A percentile compares a stretch with the other conserved stretches of the same genome.
Evolutionary conservation across 768 basidiomycete species (phyloP).

Genomic region (Strobilomyces dryophilus): DNA sequence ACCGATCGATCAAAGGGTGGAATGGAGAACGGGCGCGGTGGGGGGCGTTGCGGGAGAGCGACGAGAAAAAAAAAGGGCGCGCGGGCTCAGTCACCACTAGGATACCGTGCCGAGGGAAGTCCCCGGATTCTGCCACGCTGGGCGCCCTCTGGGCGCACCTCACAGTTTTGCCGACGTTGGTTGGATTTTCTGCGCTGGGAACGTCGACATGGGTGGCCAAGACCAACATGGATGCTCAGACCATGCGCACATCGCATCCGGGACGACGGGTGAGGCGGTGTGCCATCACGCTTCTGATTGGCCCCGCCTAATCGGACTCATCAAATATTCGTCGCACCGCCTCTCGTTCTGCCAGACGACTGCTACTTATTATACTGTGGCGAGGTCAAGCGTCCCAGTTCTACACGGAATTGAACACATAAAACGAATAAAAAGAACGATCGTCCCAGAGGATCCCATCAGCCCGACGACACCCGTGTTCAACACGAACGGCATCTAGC

Average conservation of each 20-base stretch:
- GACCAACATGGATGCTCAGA: neutral
- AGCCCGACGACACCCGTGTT: slow-evolving; percentile 1
- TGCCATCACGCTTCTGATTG: slow-evolving; percentile 24
- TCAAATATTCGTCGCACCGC: too few relatives aligned
- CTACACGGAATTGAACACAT: neutral
- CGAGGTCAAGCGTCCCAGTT: neutral
- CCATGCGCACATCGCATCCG: slow-evolving; percentile 17
- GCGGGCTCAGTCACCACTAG: slow-evolving; percentile 13
- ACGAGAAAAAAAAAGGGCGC: slow-evolving; percentile 7
- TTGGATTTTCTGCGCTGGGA: neutral
- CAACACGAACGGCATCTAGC: slow-evolving; percentile 14
- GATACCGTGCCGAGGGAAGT: slow-evolving; percentile 30
- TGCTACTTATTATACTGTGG: too few relatives aligned
- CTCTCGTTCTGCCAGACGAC: too few relatives aligned
- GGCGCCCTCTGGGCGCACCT: slow-evolving; percentile 18
- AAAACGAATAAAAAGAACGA: neutral
- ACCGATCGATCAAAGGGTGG: neutral
- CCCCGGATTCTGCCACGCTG: slow-evolving; percentile 32
- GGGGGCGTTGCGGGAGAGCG: slow-evolving; percentile 14
- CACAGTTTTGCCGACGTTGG: neutral
- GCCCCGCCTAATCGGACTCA: slow-evolving; percentile 4
- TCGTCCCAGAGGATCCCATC: neutral
- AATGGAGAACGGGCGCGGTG: neutral
- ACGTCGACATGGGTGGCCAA: slow-evolving; percentile 1
- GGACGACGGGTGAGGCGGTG: slow-evolving; percentile 26